phyloP scores from a whole-genome alignment of 2,329 filamentous ascomycete species.

The Penicillium aurantiogriseum region DNA sequence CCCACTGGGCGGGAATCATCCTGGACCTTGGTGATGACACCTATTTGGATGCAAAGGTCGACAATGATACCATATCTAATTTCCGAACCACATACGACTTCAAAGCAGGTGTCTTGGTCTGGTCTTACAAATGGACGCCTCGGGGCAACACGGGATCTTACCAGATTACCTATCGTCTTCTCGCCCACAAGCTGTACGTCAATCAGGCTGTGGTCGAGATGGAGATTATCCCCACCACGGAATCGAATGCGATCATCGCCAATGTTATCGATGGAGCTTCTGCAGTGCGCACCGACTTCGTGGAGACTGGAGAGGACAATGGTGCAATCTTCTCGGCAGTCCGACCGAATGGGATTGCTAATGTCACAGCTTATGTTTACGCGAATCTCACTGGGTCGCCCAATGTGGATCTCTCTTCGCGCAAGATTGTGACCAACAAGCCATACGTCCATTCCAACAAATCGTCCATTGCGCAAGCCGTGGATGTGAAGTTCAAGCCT shows the following conservation, averaged over 20 bases:
- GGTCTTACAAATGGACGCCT: slow-evolving; percentile 67
- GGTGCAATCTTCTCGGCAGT: slow-evolving; percentile 65
- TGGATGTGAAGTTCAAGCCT: slow-evolving; percentile 53
- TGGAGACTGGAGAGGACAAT: slow-evolving; percentile 55
- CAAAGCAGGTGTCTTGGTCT: slow-evolving; percentile 61
- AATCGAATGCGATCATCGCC: slow-evolving; percentile 58
- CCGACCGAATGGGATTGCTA: slow-evolving; percentile 58
- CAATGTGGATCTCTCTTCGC: slow-evolving; percentile 44
- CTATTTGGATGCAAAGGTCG: slow-evolving; percentile 61
- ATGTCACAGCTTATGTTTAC: slow-evolving; percentile 63
- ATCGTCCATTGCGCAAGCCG: slow-evolving; percentile 64
- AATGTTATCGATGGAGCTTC: slow-evolving; percentile 68
- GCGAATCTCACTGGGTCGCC: slow-evolving; percentile 43
- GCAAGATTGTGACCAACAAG: slow-evolving; percentile 46
- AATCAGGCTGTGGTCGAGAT: slow-evolving; percentile 62
- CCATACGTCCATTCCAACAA: slow-evolving; percentile 55
- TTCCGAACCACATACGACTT: slow-evolving; percentile 64
- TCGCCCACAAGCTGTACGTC: slow-evolving; percentile 62
- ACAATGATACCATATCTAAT: slow-evolving; percentile 57
- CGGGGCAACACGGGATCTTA: slow-evolving; percentile 48
- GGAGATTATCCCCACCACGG: slow-evolving; percentile 55
- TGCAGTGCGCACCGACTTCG: slow-evolving; percentile 63
- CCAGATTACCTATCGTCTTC: slow-evolving; percentile 63
- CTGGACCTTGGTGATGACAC: slow-evolving; percentile 55
- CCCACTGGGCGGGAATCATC: slow-evolving; percentile 64